Evolutionary conservation across 2,329 filamentous ascomycete genomes (phyloP).

Genomic region (Raffaelea ambrosiae): DNA sequence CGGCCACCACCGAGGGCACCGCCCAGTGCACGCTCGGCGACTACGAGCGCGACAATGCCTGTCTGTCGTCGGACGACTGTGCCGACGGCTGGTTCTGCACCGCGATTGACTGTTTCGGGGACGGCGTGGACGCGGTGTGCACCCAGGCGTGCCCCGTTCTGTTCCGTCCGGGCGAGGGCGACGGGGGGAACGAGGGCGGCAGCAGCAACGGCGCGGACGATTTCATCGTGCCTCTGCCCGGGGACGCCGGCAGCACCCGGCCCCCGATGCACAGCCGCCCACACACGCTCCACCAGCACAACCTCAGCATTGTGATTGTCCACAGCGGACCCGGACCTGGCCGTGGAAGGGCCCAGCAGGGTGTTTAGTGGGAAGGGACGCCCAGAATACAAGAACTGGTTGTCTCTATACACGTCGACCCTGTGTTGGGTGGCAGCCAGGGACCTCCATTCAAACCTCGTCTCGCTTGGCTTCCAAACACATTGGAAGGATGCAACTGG

Average conservation of each 20-base stretch:
- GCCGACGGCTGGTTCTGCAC: conserved; percentile 9
- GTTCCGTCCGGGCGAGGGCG: not conserved
- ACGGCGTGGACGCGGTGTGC: conserved; percentile 3
- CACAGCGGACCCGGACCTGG: not conserved
- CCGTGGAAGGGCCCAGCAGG: too few relatives aligned
- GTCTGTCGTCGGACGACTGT: conserved; percentile 6
- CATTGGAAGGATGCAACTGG: too few relatives aligned
- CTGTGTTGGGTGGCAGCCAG: too few relatives aligned
- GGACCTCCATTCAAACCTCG: too few relatives aligned
- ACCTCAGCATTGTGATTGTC: conserved; percentile 2
- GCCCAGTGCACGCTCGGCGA: conserved; percentile 9
- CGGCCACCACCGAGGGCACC: conserved; percentile 6
- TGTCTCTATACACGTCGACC: too few relatives aligned
- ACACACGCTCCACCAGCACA: not conserved
- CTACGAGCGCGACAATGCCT: conserved; percentile 10
- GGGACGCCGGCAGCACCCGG: not conserved
- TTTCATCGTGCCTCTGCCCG: too few relatives aligned
- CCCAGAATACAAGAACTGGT: too few relatives aligned
- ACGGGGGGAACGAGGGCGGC: too few relatives aligned
- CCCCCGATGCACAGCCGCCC: not conserved
- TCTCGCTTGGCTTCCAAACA: too few relatives aligned
- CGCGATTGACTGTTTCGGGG: conserved; percentile 8
- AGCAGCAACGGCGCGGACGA: too few relatives aligned
- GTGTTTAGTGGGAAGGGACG: too few relatives aligned
- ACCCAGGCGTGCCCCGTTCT: conserved; percentile 6